Percentiles rank a stretch among this genome's conserved stretches.
phyloP scores from a whole-genome alignment of 345 rosid genomes.

The Anastatica hierochuntica region DNA sequence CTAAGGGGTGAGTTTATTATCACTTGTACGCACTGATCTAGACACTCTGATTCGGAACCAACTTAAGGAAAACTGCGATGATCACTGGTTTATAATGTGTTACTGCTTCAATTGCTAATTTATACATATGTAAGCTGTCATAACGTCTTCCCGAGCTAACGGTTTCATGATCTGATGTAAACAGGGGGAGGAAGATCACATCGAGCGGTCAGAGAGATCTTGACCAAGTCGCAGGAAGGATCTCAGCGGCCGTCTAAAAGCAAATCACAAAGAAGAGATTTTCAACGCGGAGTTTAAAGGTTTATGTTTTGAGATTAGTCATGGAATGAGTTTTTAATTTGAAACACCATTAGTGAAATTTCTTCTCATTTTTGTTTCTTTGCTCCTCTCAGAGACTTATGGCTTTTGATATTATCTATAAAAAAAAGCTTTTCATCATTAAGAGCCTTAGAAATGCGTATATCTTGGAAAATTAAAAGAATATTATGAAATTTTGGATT shows the following conservation, averaged over 20 bases:
- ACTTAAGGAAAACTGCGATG: no score
- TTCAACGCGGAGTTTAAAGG: not conserved
- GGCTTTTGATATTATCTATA: conserved; percentile 6
- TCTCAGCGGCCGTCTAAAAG: conserved; percentile 30
- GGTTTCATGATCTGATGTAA: not conserved
- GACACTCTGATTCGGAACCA: no score
- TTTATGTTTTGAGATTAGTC: not conserved
- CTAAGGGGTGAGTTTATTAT: conserved; percentile 23
- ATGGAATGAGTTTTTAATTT: not conserved
- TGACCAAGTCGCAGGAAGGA: conserved; percentile 80
- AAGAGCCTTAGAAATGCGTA: no score
- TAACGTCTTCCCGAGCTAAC: not conserved
- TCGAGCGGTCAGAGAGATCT: conserved; percentile 80
- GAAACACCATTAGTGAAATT: not conserved
- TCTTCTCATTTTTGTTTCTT: conserved; percentile 15
- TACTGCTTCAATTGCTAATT: no score
- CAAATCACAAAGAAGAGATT: not conserved
- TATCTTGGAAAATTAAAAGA: no score
- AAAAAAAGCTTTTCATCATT: no score
- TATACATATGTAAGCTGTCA: no score
- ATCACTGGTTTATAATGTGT: no score
- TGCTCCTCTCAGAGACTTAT: not conserved
- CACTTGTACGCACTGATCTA: not conserved
- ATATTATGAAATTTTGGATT: no score
- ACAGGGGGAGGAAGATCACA: conserved; percentile 73